Percentiles rank a stretch among this genome's conserved stretches.
Evolutionary conservation across 2,329 filamentous ascomycete genomes (phyloP).

Genomic region (Trichoderma atroviride): DNA sequence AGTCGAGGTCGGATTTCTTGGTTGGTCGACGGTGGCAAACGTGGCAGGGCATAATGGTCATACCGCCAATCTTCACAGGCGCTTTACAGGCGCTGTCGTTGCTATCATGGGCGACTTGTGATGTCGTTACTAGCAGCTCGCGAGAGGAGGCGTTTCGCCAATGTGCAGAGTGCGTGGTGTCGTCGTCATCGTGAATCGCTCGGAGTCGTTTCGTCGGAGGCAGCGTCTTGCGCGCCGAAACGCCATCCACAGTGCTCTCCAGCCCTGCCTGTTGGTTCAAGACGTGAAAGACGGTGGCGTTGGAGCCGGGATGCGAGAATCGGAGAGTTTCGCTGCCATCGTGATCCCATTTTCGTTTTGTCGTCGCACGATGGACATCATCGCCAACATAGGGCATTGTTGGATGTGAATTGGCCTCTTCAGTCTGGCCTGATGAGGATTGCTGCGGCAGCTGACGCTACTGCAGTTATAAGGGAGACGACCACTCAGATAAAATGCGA

Average conservation of each 20-base stretch:
- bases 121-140: slow-evolving; percentile 23
- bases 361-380: slow-evolving; percentile 36
- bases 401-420: background rate
- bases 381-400: slow-evolving; percentile 43
- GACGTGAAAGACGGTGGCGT: slow-evolving; percentile 33
- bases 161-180: slow-evolving; percentile 31
- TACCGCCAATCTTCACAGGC: background rate
- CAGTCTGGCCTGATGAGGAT: background rate
- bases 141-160: slow-evolving; percentile 36
- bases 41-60: slow-evolving; percentile 59
- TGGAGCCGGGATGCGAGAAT: slow-evolving; percentile 28
- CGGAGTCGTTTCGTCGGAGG: slow-evolving; percentile 39
- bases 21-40: slow-evolving; percentile 68
- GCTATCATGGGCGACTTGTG: slow-evolving; percentile 12
- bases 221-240: slow-evolving; percentile 37
- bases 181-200: slow-evolving; percentile 33
- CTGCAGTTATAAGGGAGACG: background rate
- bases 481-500: background rate
- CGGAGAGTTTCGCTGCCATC: slow-evolving; percentile 35
- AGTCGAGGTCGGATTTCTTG: slow-evolving; percentile 66
- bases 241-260: slow-evolving; percentile 13
- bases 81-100: background rate
- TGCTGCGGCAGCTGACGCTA: background rate
- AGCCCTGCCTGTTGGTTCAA: slow-evolving; percentile 33
- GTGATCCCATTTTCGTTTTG: slow-evolving; percentile 41